Evolutionary conservation across 1,139 yeast species (phyloP), one percentile per base, ranked within the genome.

Genomic region (Taphrina pruni): DNA sequence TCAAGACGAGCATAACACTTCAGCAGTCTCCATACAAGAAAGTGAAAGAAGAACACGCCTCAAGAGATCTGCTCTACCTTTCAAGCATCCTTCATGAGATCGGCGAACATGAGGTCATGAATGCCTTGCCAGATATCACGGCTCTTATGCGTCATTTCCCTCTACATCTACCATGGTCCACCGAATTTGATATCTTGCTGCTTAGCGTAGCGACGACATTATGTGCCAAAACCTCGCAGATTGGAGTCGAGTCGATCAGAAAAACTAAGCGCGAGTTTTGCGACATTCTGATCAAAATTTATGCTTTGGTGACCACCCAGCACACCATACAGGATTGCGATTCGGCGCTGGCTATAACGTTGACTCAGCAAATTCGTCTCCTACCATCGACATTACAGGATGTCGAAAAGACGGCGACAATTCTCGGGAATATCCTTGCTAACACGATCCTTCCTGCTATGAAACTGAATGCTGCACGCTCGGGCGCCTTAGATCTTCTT

Each of bases 391-490:
- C 54, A 20, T 36, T 64, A 11, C 55, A 12, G 7, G 60, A 54
- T 35, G 41, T 36, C 9, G 67, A 64, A 32, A 54, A 41, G 26
- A 32, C 55, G 7, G n/a, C 56, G 1, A 48, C 36, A 14, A 26
- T 57, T 1, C 38, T 55, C 20, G 14, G 32, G 14, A n/a, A 38
- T 32, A 55, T 55, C 55, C 17, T 64, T 54, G 21, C 61, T 5
- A 46, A 64, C 14, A 12, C 55, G 9, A 21, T 64, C 14, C 67
- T 55, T 8, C 67, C 67, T 8, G 51, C 43, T 26, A 20, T 64
- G 20, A 64, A 38, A 55, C 2, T 26, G n/a, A 36, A 55, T 35
- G 35, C 51, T 1, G 35, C 36, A 1, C 20, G 50, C 9, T 21
- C 12, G 12, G 48, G 4, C 6, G 14, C 21, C 4, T 14, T 55